Evolutionary conservation across 306 rosid genomes (phyloP), one percentile per base, ranked within the genome.

Genomic region (Chamaecrista fasciculata): DNA sequence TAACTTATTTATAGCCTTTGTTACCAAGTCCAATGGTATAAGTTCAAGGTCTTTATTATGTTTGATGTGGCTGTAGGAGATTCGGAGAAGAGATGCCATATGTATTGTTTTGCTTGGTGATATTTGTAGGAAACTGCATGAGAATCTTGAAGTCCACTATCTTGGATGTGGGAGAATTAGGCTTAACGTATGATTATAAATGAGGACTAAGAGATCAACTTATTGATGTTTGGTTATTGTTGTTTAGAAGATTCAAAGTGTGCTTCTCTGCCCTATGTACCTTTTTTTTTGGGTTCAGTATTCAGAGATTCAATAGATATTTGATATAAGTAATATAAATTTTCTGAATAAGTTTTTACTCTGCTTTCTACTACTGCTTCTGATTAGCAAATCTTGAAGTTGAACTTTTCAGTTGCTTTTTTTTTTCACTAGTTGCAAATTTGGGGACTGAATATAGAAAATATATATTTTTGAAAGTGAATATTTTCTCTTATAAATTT

Each of bases 211-310:
- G 49, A 46, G 16, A 44, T 75, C 74, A 65, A 62, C 26, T 44
- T 60, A 14, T 57, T 71, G 75, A 36, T 71, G 68, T 44, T 72
- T 58, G 70, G 56, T 59, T n/a, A 62, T 23, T 5, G 20, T 11
- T 39, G 37, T 19, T 61, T 28, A 49, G 48, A 31, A 60, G 36
- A 48, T 66, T 58, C 29, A 18, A 55, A 57, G 46, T 62, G 33
- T 57, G 62, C 46, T 58, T 9, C 48, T 42, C 20, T 25, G 39
- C 70, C 25, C 62, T 23, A 33, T 9, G 15, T 44, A 28, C 72
- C 37, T 67, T 57, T 49, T n/a, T 70, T 34, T 46, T 28, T 11
- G 8, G 63, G 36, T 2, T 16, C 20, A 19, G n/a, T 46, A 16
- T 60, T 53, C 18, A 46, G 37, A 67, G 24, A 34, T 58, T 33